Base-by-base conservation (phyloP, 176 grass and related monocot species). In the Carex parvula region DNA sequence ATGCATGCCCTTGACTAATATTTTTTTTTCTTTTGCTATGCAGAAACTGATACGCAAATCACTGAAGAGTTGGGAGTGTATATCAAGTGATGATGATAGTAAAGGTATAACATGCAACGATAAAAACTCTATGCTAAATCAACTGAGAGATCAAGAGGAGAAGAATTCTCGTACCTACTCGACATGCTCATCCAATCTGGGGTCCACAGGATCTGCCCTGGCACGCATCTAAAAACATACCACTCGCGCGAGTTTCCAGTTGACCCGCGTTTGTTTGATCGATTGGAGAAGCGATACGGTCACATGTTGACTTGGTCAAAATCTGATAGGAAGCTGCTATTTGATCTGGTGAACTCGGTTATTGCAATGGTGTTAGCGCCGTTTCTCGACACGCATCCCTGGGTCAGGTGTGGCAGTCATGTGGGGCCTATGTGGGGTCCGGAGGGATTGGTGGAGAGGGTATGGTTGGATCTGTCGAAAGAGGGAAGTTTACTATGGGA, bases 121-220 rank as follows among this genome's bases (percentile, higher is more conserved):
- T 6, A 85, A 85, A 70, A 84, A 77, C 72, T 86, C 86, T 22
- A 89, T 86, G 30, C 55, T 78, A 84, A 88, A 79, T 81, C 87
- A 86, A 84, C 89, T 91, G 70, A 91, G 58, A 86, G 84, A 91
- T 81, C 87, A 97, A 87, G 94, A 94, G 84, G 94, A 97, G 87
- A 97, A 66, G 94, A 97, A 2, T 97, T 89, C 61, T 94, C 84
- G 26, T 97, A 97, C 84, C 68, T 97, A 81, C 79, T 97, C n/a
- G 94, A 97, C 48, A 88, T 94, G 54, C 83, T 97, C 8, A 90
- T 97, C 56, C 79, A 22, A 83, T 92, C 92, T 81, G 90, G 94
- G 67, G 85, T 97, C 81, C 90, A 94, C 15, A 81, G 92, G 48
- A 85, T 81, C 64, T 33, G 53, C 0, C 83, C 86, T 82, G 84